A percentile compares a stretch with the other conserved stretches of the same genome.
Conservation (phyloP, 2,329 filamentous ascomycete genomes). For the Waltergamsia citrina region DNA sequence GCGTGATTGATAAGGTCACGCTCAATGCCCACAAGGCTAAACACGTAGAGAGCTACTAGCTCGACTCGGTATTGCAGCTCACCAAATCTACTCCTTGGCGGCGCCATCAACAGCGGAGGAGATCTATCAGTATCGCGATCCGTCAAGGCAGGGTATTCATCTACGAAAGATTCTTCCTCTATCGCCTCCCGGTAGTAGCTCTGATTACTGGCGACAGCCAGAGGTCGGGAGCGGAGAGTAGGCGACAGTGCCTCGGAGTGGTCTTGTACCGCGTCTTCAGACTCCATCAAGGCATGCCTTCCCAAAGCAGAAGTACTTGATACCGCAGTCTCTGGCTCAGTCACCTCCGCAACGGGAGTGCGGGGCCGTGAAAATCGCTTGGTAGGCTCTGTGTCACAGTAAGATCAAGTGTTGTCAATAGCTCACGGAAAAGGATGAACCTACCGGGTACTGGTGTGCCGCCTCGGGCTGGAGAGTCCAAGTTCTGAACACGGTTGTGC, state of each 20-base stretch:
- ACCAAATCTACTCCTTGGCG: constrained; percentile 1
- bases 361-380: background rate
- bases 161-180: background rate
- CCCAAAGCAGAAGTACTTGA: background rate
- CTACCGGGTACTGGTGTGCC: constrained; percentile 36
- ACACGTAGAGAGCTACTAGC: background rate
- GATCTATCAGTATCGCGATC: no score
- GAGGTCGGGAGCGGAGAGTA: background rate
- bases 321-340: no score
- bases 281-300: background rate
- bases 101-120: constrained; percentile 3
- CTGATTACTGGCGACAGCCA: background rate
- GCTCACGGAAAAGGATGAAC: constrained; percentile 4
- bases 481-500: constrained; percentile 41
- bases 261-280: background rate
- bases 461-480: constrained; percentile 43
- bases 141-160: no score
- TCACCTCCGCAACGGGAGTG: no score
- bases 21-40: constrained; percentile 1
- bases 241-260: background rate
- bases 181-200: no score
- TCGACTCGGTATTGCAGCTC: background rate
- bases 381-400: constrained; percentile 13
- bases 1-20: constrained; percentile 2
- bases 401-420: constrained; percentile 17